These are phyloP conservation scores for Colletotrichum sp. DNA, from an alignment of 2,329 filamentous ascomycete species.

Conservation along the genomic window DNA sequence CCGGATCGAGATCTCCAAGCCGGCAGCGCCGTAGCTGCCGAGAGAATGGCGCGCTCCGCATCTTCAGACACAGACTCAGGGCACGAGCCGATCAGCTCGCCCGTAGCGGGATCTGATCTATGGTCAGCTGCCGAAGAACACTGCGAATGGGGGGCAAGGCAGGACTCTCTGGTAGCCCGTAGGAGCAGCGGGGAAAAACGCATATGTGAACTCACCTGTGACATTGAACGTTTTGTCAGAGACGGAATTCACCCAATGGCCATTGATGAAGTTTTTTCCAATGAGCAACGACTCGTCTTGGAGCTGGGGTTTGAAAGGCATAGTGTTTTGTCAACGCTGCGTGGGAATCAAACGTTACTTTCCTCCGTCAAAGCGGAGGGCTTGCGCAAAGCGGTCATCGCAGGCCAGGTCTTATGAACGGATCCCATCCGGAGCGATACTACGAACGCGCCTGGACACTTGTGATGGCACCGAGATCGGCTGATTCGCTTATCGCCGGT, in stretches of 20 bases:
- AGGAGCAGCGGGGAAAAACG: not conserved
- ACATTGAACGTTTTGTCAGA: not conserved
- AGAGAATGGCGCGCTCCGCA: slow-evolving; percentile 79
- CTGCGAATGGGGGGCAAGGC: slow-evolving; percentile 27
- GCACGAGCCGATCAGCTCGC: slow-evolving; percentile 78
- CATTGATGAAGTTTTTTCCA: not conserved
- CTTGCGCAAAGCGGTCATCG: not conserved
- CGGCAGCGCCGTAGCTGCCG: slow-evolving; percentile 77
- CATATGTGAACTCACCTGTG: not conserved
- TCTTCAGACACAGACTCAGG: slow-evolving; percentile 85
- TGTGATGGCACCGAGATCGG: not conserved
- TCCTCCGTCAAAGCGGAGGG: not conserved
- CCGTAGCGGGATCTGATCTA: slow-evolving; percentile 78
- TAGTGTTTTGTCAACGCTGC: not conserved
- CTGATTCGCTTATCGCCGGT: not conserved
- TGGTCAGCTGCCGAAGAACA: not conserved
- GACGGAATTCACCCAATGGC: not conserved
- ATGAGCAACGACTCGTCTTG: not conserved
- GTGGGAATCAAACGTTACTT: not conserved
- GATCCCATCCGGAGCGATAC: not conserved
- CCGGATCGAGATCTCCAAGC: slow-evolving; percentile 74
- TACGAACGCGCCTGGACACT: not conserved
- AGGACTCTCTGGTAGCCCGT: not conserved
- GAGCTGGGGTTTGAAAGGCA: not conserved
- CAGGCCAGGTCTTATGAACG: not conserved